A percentile compares a stretch with the other conserved stretches of the same genome.
Conservation (phyloP, 176 grass and related monocot species). For the Tillandsia fasciculata region DNA sequence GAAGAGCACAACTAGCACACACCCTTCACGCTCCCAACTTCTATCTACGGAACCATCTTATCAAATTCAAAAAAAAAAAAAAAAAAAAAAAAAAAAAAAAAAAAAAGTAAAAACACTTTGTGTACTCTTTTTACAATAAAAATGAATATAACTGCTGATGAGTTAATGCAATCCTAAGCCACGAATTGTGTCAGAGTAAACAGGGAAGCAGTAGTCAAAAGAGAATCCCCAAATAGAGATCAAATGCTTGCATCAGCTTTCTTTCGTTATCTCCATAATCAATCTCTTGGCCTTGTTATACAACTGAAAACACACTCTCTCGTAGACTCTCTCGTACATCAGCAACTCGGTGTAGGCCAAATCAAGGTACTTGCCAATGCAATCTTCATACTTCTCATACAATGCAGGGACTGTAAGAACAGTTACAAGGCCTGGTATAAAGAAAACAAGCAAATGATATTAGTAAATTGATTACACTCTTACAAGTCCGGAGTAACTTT, state of each 20-base stretch:
- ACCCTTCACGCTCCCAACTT: too few species aligned
- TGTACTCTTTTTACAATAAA: too few species aligned
- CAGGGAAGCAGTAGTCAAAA: too few species aligned
- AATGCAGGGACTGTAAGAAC: slow-evolving; percentile 53
- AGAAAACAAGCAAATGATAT: slow-evolving; percentile 11
- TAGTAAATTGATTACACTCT: neutral
- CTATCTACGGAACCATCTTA: too few species aligned
- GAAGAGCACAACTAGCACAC: too few species aligned
- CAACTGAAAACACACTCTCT: slow-evolving; percentile 41
- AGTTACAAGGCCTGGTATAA: slow-evolving; percentile 35
- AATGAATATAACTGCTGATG: too few species aligned
- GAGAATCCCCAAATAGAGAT: neutral
- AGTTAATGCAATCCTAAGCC: too few species aligned
- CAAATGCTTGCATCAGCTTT: slow-evolving; percentile 25
- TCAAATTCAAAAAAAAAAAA: too few species aligned
- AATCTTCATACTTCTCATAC: slow-evolving; percentile 53
- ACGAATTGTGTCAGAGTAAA: too few species aligned
- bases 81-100: too few species aligned
- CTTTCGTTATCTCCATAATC: slow-evolving; percentile 35
- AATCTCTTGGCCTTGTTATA: slow-evolving; percentile 30
- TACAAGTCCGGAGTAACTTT: neutral
- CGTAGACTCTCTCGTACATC: slow-evolving; percentile 60
- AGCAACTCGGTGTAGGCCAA: slow-evolving; percentile 45
- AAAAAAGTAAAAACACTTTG: too few species aligned
- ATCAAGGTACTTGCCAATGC: slow-evolving; percentile 26